A percentile compares a stretch with the other conserved stretches of the same genome.
These are phyloP conservation scores for Dioscorea alata DNA, from an alignment of 106 monocot genomes.

Conservation along the genomic window DNA sequence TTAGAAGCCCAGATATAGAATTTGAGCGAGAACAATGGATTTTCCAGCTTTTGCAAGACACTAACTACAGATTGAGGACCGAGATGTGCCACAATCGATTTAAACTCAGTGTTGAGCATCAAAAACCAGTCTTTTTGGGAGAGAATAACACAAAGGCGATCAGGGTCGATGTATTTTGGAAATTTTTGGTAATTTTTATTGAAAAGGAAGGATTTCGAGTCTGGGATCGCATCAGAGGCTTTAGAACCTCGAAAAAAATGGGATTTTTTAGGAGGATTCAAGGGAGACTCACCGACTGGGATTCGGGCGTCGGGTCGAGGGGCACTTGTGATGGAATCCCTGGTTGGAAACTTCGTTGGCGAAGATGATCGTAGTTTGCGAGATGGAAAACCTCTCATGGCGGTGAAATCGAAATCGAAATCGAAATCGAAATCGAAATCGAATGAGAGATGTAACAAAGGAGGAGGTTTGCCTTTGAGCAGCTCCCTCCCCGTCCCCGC, in stretches of 20 bases:
- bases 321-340: not conserved
- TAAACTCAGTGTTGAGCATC: slow-evolving; percentile 44
- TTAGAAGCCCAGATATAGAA: slow-evolving; percentile 72
- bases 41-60: slow-evolving; percentile 28
- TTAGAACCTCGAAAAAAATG: not conserved
- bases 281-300: not conserved
- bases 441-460: not conserved
- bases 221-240: not conserved
- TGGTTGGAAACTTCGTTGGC: not conserved
- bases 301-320: not conserved
- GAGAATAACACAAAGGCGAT: slow-evolving; percentile 34
- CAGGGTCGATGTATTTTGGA: slow-evolving; percentile 25
- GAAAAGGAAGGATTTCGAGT: slow-evolving; percentile 3
- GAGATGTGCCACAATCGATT: not conserved
- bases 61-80: slow-evolving; percentile 29
- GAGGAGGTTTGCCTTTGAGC: not conserved
- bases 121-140: slow-evolving; percentile 54
- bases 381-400: slow-evolving; percentile 5
- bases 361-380: not conserved
- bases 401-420: not conserved
- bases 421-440: too few relatives aligned
- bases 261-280: not conserved
- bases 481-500: too few relatives aligned
- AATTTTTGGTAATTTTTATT: not conserved
- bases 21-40: slow-evolving; percentile 46